A percentile compares a stretch with the other conserved stretches of the same genome.
phyloP scores from a whole-genome alignment of 768 basidiomycete species.

The Serendipita sp. region DNA sequence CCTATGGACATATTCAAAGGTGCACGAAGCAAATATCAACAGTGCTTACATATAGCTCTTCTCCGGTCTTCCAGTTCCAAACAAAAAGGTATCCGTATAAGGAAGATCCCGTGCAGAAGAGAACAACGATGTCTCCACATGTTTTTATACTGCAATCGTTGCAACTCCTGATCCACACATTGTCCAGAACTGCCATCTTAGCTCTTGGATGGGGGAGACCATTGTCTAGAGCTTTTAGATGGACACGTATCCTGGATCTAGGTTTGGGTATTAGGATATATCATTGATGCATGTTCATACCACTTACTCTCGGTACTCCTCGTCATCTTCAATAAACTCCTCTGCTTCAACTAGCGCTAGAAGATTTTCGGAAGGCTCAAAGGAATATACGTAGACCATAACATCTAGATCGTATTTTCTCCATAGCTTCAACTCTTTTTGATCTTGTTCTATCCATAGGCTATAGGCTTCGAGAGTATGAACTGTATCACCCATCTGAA shows the following conservation, averaged over 20 bases:
- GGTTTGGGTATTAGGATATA: too few species aligned
- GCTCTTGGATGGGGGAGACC: not conserved
- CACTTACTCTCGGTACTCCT: too few species aligned
- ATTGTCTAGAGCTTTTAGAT: not conserved
- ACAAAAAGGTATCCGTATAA: not conserved
- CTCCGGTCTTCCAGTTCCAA: not conserved
- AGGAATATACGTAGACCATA: not conserved
- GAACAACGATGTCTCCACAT: not conserved
- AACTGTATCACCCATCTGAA: too few species aligned
- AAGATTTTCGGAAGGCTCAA: not conserved
- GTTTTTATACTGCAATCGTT: not conserved
- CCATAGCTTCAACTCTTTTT: not conserved
- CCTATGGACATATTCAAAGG: too few species aligned
- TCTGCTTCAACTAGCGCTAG: not conserved
- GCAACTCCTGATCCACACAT: not conserved
- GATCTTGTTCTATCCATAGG: not conserved
- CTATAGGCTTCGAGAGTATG: not conserved
- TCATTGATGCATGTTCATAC: too few species aligned
- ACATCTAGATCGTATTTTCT: not conserved
- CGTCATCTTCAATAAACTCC: too few species aligned
- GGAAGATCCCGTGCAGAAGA: not conserved
- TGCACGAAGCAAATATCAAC: too few species aligned
- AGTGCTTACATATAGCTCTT: not conserved
- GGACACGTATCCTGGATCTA: not conserved
- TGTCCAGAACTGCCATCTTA: not conserved